Base-by-base conservation (phyloP, 805 yeast species). In the Candida alai region DNA sequence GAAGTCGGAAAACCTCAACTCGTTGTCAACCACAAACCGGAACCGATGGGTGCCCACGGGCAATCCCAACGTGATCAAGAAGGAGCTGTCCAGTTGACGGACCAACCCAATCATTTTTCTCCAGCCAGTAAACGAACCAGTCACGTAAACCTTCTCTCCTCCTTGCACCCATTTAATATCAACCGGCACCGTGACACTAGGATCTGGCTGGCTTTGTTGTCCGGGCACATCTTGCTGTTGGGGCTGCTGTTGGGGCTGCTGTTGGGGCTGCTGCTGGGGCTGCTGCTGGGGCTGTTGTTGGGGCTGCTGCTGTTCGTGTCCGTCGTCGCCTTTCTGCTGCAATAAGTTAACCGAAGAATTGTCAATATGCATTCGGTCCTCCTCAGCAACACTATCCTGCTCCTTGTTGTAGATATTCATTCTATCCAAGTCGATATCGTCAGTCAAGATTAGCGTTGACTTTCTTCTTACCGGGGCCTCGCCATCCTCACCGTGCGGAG, bases 61-160 rank as follows among this genome's bases (percentile, higher is more conserved):
- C 30, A 86, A 62, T 25, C 85, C 84, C 32, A 86, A 65, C 33
- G 84, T 81, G 17, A 86, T 82, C 28, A 77, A 68, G 48, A 81
- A 80, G 24, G 69, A 66, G 15, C 71, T 70, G 46, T 78, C 77
- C 7, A 49, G 67, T 60, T 58, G 75, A 58, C 65, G 67, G 19
- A 72, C 72, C 48, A 93, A 65, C 24, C 95, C 95, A 52, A 90
- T 89, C 97, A 93, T 90, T 60, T 89, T 90, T 46, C 96, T 71
- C 97, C 98, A 93, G 3, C 96, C 96, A 0, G 98, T 93, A 61
- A 90, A 90, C 1, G 97, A 84, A 32, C 98, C 98, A 22, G 97
- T 93, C 10, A 90, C 96, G 56, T 88, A 93, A 2, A 93, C 97
- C 49, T 84, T 84, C 32, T 76, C 76, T 41, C 98, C 98, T n/a